These are phyloP conservation scores for Bocquillonia castaneifolia DNA, from an alignment of 441 rosid species.

Conservation along the genomic window DNA sequence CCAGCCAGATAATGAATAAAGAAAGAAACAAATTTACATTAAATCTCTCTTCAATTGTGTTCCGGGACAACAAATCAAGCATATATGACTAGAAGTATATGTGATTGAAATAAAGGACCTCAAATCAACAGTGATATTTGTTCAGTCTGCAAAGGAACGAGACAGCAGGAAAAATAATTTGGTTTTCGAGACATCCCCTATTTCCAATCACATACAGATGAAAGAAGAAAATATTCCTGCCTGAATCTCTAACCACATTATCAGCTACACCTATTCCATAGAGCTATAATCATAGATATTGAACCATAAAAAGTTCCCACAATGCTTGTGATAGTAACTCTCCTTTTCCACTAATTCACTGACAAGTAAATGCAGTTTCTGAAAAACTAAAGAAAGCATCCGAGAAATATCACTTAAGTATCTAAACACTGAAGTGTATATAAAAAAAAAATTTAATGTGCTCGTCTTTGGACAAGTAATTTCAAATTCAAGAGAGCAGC, in stretches of 20 bases:
- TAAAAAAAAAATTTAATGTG: background rate
- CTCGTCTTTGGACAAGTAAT: background rate
- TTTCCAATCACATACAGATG: background rate
- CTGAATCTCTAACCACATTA: background rate
- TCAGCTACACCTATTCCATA: background rate
- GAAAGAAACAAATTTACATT: background rate
- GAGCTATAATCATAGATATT: background rate
- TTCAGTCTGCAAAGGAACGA: background rate
- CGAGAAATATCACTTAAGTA: slow-evolving; percentile 4
- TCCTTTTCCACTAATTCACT: background rate
- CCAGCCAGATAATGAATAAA: background rate
- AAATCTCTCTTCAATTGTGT: background rate
- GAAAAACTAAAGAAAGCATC: slow-evolving; percentile 7
- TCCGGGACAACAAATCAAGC: background rate
- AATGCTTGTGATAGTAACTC: background rate
- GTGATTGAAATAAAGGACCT: background rate
- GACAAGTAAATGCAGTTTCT: background rate
- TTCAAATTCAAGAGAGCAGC: background rate
- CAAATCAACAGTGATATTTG: background rate
- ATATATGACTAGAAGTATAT: background rate
- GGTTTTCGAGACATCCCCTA: background rate
- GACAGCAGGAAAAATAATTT: background rate
- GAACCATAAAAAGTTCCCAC: background rate
- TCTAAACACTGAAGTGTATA: slow-evolving; percentile 2
- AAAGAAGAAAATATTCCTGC: background rate